Conservation (phyloP, 768 basidiomycete species). For the Suillus fuscotomentosus region DNA sequence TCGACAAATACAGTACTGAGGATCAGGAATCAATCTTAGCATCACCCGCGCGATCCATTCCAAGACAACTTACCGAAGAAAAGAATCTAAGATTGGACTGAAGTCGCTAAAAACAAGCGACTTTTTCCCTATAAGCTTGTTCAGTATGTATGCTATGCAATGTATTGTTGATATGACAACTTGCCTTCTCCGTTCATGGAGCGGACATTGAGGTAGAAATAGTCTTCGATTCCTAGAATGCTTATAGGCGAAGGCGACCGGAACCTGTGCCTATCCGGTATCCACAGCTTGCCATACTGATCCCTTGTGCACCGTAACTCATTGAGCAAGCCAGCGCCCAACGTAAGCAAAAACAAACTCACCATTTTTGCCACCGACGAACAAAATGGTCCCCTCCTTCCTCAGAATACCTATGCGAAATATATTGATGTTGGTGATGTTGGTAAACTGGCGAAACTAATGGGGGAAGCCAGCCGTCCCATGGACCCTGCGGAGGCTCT, state of each 20-base stretch:
- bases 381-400: not conserved
- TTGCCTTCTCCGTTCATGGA: not conserved
- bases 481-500: not conserved
- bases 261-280: not conserved
- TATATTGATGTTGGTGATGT: not conserved
- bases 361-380: conserved; percentile 3
- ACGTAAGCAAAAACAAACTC: not conserved
- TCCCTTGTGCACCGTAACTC: not conserved
- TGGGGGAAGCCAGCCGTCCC: not conserved
- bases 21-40: not conserved
- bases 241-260: not conserved
- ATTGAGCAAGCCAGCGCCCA: not conserved
- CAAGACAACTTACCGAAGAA: not conserved
- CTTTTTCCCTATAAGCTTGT: not conserved
- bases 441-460: not conserved
- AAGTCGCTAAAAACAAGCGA: conserved; percentile 4
- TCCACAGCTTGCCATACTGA: not conserved
- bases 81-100: not conserved
- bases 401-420: not conserved
- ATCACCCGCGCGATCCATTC: not conserved
- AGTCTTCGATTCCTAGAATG: not conserved
- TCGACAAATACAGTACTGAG: not conserved
- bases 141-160: not conserved
- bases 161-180: not conserved
- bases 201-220: conserved; percentile 2